Percentiles rank a stretch among this genome's conserved stretches.
Evolutionary conservation across 495 filamentous ascomycete species (phyloP).

Genomic region (Platismatia glauca): DNA sequence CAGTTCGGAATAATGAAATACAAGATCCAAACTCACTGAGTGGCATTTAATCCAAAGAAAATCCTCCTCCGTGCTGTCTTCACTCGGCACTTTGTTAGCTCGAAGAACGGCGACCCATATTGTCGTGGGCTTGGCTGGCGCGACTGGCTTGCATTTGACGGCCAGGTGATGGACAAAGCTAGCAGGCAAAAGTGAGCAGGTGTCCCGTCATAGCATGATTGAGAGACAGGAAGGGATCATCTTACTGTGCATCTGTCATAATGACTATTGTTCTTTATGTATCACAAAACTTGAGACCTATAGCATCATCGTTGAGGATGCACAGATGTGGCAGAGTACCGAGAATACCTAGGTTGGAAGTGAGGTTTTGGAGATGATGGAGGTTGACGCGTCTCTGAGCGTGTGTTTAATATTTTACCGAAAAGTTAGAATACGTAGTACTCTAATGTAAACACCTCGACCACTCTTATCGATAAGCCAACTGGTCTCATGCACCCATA

Average conservation of each 20-base stretch:
- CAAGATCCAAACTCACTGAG: slow-evolving; percentile 26
- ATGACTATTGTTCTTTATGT: neutral
- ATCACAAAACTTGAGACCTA: neutral
- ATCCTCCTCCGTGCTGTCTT: slow-evolving; percentile 19
- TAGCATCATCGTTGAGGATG: neutral
- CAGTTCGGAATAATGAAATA: neutral
- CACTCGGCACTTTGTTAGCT: neutral
- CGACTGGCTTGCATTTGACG: slow-evolving; percentile 9
- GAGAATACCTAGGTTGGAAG: too few relatives aligned
- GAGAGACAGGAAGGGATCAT: neutral
- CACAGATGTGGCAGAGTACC: neutral
- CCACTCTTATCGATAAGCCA: too few relatives aligned
- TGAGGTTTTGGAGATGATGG: too few relatives aligned
- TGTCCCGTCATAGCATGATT: neutral
- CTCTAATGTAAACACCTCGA: too few relatives aligned
- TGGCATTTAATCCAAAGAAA: slow-evolving; percentile 34
- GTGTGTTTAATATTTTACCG: too few relatives aligned
- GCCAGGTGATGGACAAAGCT: slow-evolving; percentile 15
- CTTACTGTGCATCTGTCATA: slow-evolving; percentile 4
- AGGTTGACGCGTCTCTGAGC: too few relatives aligned
- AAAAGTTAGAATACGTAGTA: too few relatives aligned
- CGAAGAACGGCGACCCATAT: slow-evolving; percentile 15
- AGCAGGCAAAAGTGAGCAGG: neutral
- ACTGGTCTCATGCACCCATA: too few relatives aligned
- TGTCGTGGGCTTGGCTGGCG: slow-evolving; percentile 7